Percentiles rank a stretch among this genome's conserved stretches.
Evolutionary conservation across 2,329 filamentous ascomycete genomes (phyloP).

Genomic region (Juglanconis sp.): DNA sequence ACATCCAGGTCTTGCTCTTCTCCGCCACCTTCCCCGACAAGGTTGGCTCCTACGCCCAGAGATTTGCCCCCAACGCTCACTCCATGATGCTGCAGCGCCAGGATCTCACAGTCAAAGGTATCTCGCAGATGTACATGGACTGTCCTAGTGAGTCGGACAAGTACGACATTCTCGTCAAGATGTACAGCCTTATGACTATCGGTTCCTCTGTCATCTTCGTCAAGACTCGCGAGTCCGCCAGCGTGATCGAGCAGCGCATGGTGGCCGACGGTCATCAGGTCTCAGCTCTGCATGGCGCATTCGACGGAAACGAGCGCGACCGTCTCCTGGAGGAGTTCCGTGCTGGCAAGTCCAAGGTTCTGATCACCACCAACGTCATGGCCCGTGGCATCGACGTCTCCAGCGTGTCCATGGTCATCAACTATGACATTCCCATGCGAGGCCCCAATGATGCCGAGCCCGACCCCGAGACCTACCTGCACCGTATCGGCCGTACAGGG

Average conservation of each 20-base stretch:
- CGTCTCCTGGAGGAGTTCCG: conserved; percentile 83
- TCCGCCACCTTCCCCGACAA: conserved; percentile 89
- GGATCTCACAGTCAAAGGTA: conserved; percentile 92
- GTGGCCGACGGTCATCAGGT: conserved; percentile 85
- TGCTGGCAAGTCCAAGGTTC: conserved; percentile 81
- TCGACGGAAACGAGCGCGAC: conserved; percentile 82
- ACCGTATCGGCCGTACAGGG: conserved; percentile 95
- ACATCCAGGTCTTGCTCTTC: conserved; percentile 87
- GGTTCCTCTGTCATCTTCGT: conserved; percentile 98
- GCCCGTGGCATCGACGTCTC: conserved; percentile 91
- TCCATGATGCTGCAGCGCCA: conserved; percentile 83
- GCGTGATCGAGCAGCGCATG: conserved; percentile 83
- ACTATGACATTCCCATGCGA: conserved; percentile 84
- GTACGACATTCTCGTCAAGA: conserved; percentile 82
- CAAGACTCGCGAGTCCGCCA: conserved; percentile 83
- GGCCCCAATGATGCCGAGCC: conserved; percentile 74
- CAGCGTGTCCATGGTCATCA: conserved; percentile 95
- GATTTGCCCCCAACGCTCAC: conserved; percentile 83
- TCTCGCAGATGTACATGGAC: conserved; percentile 97
- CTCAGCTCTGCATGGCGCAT: conserved; percentile 81
- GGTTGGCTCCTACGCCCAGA: conserved; percentile 77
- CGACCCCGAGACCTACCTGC: conserved; percentile 93
- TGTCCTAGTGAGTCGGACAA: conserved; percentile 79
- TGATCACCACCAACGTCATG: conserved; percentile 96
- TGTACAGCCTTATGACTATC: conserved; percentile 95